Evolutionary conservation across 768 basidiomycete genomes (phyloP), one percentile per base, ranked within the genome.

Genomic region (Psilocybe subaeruginosa): DNA sequence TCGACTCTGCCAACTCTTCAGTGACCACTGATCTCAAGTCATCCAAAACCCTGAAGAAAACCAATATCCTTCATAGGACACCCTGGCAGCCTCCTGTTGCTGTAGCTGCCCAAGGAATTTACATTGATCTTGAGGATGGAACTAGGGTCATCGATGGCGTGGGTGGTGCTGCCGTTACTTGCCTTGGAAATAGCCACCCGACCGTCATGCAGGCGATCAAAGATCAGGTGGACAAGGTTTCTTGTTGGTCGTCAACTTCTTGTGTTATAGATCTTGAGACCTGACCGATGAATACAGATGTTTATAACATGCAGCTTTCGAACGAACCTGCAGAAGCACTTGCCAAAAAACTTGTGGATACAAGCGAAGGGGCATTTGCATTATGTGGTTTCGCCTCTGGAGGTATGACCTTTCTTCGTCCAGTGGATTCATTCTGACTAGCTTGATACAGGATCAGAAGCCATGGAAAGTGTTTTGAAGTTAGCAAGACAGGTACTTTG

Each of bases 401-500:
- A 73, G 93, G 93, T 84, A 66, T 59, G 68, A 30, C 31, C 33
- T 55, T 27, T 48, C 53, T 52, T n/a, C 51, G 35, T 41, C 33
- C 41, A 53, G 0, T 8, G 12, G 29, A 17, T 1, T 7, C 56
- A n/a, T 54, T 17, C 14, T 58, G 3, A 47, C 3, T 47, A 56
- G 62, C 41, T 46, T 31, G 6, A 59, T 49, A 35, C 51, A 93
- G 92, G 93, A 51, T 90, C 93, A 2, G 94, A 96, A 73, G 93
- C 93, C 0, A 91, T 94, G 90, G 94, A 96, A 64, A 83, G 85
- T 59, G 88, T 86, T n/a, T 80, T 95, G 58, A 96, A 96, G 74
- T 81, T 93, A 2, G 85, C 88, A 31, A 84, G 89, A 67, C 93
- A 94, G 78, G 89, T 90, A 69, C 12, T 75, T 66, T 19, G 17